Evolutionary conservation across 179 eudicot genomes (phyloP), one percentile per base, ranked within the genome.

Genomic region (Silene noctiflora): DNA sequence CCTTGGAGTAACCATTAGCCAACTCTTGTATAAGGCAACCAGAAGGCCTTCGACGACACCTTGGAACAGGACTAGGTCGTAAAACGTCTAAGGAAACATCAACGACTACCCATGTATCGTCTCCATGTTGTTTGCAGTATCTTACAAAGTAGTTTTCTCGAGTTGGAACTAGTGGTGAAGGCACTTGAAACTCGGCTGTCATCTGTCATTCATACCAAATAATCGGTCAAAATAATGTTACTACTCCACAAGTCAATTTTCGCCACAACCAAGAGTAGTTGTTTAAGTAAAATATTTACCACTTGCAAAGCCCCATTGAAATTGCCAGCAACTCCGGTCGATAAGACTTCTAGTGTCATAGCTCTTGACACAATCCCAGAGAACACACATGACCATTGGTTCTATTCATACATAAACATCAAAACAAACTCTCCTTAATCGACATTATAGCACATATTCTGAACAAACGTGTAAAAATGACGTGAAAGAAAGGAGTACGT

Each of bases 261-360:
- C 39, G 39, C 5, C 39, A 33, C 7, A 33, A 33, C 6, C 39
- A 33, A 33, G 33, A 29, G 3, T 29, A 29, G 33, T 1, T 3
- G 33, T 29, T 5, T 1, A 5, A 4, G 39, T 4, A 64, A n/a
- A 33, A 27, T 35, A n/a, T 17, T 58, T 89, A 92, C 98, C 97
- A 94, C 98, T 94, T 94, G 98, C 25, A 94, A 81, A 70, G 98
- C 98, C 59, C 98, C 98, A 83, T 94, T 89, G 83, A 89, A 92
- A 79, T 90, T 94, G 35, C 98, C 98, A 17, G 98, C 98, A 21
- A 94, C 97, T 76, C 98, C 98, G 22, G 97, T 91, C 48, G 98
- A 94, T 53, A 94, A 86, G 35, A 94, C 95, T 69, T 93, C 98
- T 53, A 93, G 71, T 64, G 93, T 89, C 86, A 87, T 76, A 21